phyloP scores from a whole-genome alignment of 1,284 basidiomycete genomes.

The Tilletiaria anomala region DNA sequence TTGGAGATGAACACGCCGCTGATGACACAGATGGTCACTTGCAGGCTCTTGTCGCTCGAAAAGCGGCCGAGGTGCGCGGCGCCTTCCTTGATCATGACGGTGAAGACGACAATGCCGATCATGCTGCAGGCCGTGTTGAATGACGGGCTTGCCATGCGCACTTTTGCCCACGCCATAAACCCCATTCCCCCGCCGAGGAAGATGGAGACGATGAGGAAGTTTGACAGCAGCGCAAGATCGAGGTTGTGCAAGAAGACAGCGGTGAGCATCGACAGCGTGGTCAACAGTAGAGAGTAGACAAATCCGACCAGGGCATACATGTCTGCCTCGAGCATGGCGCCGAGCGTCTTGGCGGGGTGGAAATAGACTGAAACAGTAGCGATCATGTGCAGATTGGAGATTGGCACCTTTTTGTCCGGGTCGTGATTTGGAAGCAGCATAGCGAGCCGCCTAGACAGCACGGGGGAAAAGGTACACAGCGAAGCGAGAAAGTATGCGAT shows the following conservation, averaged over 20 bases:
- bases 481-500: slow-evolving; percentile 79
- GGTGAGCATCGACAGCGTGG: slow-evolving; percentile 48
- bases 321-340: slow-evolving; percentile 79
- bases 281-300: slow-evolving; percentile 58
- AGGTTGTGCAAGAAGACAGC: slow-evolving; percentile 42
- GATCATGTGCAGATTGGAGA: slow-evolving; percentile 69
- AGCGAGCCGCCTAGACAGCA: slow-evolving; percentile 34
- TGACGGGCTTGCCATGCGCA: slow-evolving; percentile 73
- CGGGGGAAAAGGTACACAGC: slow-evolving; percentile 75
- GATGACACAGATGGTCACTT: slow-evolving; percentile 58
- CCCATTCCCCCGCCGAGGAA: slow-evolving; percentile 66
- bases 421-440: slow-evolving; percentile 26
- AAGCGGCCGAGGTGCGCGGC: slow-evolving; percentile 49
- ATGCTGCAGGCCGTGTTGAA: slow-evolving; percentile 64
- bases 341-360: slow-evolving; percentile 56
- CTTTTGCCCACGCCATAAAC: slow-evolving; percentile 67
- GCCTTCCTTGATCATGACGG: slow-evolving; percentile 68
- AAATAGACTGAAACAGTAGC: slow-evolving; percentile 59
- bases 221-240: slow-evolving; percentile 41
- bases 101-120: slow-evolving; percentile 23
- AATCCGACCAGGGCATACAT: slow-evolving; percentile 60
- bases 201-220: slow-evolving; percentile 45
- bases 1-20: slow-evolving; percentile 66
- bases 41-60: slow-evolving; percentile 33
- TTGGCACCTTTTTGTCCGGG: slow-evolving; percentile 18